Evolutionary conservation across 179 eudicot species (phyloP).

Genomic region (Spinacia oleracea): DNA sequence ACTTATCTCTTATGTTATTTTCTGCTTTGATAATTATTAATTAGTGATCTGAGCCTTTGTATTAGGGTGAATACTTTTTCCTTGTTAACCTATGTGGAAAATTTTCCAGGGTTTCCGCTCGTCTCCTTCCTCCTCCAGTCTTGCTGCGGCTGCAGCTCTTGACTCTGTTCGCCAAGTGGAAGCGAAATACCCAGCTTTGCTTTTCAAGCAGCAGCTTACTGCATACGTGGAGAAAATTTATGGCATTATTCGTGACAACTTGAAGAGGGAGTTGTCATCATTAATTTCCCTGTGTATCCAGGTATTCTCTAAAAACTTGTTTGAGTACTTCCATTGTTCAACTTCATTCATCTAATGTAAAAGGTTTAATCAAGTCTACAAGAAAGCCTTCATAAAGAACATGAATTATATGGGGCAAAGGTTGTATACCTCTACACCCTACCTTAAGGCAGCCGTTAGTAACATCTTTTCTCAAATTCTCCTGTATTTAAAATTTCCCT

Average conservation of each 20-base stretch:
- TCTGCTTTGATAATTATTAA: neutral
- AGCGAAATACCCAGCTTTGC: conserved; percentile 86
- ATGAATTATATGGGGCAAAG: neutral
- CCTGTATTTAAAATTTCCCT: neutral
- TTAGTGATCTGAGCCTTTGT: neutral
- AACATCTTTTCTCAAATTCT: neutral
- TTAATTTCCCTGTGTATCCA: conserved; percentile 64
- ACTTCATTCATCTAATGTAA: neutral
- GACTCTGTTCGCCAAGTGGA: conserved; percentile 64
- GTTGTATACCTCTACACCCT: neutral
- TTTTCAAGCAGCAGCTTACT: conserved; percentile 85
- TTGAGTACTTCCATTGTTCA: neutral
- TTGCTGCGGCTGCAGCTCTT: conserved; percentile 30
- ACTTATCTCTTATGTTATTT: conserved; percentile 15
- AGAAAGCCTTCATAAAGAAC: neutral
- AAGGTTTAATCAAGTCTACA: neutral
- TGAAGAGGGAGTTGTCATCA: conserved; percentile 55
- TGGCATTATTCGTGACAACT: conserved; percentile 72
- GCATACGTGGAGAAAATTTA: conserved; percentile 84
- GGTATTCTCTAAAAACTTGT: conserved; percentile 31
- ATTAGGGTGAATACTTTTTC: neutral
- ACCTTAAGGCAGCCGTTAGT: neutral
- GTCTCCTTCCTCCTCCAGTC: conserved; percentile 62
- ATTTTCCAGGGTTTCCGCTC: conserved; percentile 67
- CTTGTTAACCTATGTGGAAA: neutral